Percentiles rank a stretch among this genome's conserved stretches.
Evolutionary conservation across 1,284 basidiomycete genomes (phyloP).

Genomic region (Meira miltonrushii): DNA sequence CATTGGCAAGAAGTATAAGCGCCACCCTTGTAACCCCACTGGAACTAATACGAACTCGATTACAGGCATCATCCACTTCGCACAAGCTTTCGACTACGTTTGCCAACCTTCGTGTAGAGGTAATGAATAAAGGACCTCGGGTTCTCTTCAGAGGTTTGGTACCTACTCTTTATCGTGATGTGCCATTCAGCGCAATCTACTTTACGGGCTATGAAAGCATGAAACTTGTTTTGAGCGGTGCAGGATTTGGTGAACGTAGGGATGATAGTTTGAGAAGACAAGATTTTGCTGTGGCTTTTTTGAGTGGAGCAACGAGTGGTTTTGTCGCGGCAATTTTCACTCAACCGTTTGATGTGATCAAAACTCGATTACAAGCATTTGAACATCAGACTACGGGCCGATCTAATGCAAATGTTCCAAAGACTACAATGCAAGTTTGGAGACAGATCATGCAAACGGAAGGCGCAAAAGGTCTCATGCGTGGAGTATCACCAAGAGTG

Average conservation of each 20-base stretch:
- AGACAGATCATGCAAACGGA: slow-evolving; percentile 70
- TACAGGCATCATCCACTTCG: slow-evolving; percentile 59
- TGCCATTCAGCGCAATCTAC: slow-evolving; percentile 91
- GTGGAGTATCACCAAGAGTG: slow-evolving; percentile 78
- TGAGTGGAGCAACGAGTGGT: slow-evolving; percentile 65
- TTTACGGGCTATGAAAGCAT: slow-evolving; percentile 60
- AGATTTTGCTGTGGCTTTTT: slow-evolving; percentile 71
- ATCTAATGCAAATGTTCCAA: neutral
- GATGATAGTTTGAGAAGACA: slow-evolving; percentile 56
- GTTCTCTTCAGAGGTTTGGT: slow-evolving; percentile 85
- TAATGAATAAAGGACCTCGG: slow-evolving; percentile 57
- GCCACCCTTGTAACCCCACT: slow-evolving; percentile 79
- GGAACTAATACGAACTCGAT: slow-evolving; percentile 85
- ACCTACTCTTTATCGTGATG: slow-evolving; percentile 90
- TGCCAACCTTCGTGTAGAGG: slow-evolving; percentile 28
- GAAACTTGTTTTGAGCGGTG: slow-evolving; percentile 47
- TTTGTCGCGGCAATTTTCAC: slow-evolving; percentile 75
- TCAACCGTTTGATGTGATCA: slow-evolving; percentile 92
- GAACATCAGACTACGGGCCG: slow-evolving; percentile 2
- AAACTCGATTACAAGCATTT: slow-evolving; percentile 73
- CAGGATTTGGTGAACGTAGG: slow-evolving; percentile 52
- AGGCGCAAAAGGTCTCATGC: slow-evolving; percentile 72
- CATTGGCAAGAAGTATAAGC: slow-evolving; percentile 72
- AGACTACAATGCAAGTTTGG: slow-evolving; percentile 54
- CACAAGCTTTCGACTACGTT: slow-evolving; percentile 25